Base-by-base conservation (phyloP, 306 rosid genomes). In the Trifolium subterraneum region DNA sequence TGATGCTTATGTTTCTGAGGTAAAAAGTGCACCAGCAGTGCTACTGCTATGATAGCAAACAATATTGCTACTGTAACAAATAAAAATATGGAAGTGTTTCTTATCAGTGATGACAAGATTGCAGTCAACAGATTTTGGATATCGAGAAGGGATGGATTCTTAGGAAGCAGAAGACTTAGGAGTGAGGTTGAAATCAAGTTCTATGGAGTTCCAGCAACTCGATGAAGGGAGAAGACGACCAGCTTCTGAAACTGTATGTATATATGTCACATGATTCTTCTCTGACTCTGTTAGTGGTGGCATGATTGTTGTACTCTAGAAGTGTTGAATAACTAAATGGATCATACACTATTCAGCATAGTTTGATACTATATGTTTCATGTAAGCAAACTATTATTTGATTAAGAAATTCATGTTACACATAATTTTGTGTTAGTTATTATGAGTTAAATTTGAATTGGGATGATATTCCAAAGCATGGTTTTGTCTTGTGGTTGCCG, bases 221-320 rank as follows among this genome's bases (percentile, higher is more conserved):
- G 97, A 74, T 7, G 90, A 87, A 77, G 89, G 88, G 39, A 86
- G 82, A 79, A 88, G 81, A 6, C 86, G 90, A 20, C 79, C 76
- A 1, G 91, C 78, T 78, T 83, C 91, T 4, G 87, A 82, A 62
- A 80, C 78, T 22, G 90, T 67, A 19, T 85, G 90, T 62, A 78
- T 81, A 69, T 39, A 86, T 33, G 41, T 76, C 72, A 25, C 86
- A 4, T 87, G 48, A 6, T 58, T 58, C 65, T 48, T 74, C 76
- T 87, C 78, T 66, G 64, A 35, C 10, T 20, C 60, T 50, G 73
- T 19, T 52, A 14, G 3, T 66, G 50, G 25, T 22, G 25, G 25
- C 25, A 22, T 22, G 25, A 22, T 22, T 22, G 25, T 22, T 1
- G 25, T 22, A 22, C 25, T 22, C 1, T 22, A 22, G 25, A 22